Conservation (phyloP, 2,329 filamentous ascomycete species). For the Ophiostoma angusticollis region DNA sequence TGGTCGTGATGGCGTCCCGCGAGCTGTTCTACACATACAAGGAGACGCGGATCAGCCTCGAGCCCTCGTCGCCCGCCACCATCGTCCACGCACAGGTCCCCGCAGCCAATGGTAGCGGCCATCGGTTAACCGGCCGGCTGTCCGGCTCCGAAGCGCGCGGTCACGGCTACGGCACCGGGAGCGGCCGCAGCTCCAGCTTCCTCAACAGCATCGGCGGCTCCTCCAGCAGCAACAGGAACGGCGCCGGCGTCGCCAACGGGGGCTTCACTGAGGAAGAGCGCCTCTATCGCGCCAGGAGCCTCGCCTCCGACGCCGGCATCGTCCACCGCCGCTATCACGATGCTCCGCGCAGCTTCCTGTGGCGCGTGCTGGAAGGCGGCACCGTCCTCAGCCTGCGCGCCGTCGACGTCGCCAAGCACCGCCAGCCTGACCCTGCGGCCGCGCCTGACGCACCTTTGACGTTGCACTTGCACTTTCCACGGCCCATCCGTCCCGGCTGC, state of each 20-base stretch:
- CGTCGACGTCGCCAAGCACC: slow-evolving; percentile 64
- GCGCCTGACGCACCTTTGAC: slow-evolving; percentile 60
- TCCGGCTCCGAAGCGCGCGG: not conserved
- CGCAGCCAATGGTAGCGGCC: slow-evolving; percentile 27
- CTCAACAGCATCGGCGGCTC: slow-evolving; percentile 20
- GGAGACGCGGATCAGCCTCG: slow-evolving; percentile 75
- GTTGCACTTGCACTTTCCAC: slow-evolving; percentile 64
- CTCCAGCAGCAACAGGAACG: not conserved
- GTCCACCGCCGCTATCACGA: slow-evolving; percentile 68
- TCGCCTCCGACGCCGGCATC: slow-evolving; percentile 68
- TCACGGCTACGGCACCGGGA: slow-evolving; percentile 9
- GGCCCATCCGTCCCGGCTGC: slow-evolving; percentile 60
- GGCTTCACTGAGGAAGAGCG: slow-evolving; percentile 51
- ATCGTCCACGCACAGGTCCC: slow-evolving; percentile 59
- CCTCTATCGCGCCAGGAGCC: slow-evolving; percentile 55
- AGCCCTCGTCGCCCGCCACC: slow-evolving; percentile 55
- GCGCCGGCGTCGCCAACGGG: slow-evolving; percentile 25
- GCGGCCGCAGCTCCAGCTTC: slow-evolving; percentile 24
- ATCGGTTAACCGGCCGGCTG: slow-evolving; percentile 8
- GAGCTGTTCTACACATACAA: slow-evolving; percentile 62
- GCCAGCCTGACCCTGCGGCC: slow-evolving; percentile 36
- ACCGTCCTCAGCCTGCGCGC: slow-evolving; percentile 71
- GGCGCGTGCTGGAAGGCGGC: slow-evolving; percentile 74
- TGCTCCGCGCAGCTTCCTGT: slow-evolving; percentile 76
- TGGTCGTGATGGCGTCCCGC: slow-evolving; percentile 49